phyloP scores from a whole-genome alignment of 2,329 filamentous ascomycete genomes.

The Xylaria sp. region DNA sequence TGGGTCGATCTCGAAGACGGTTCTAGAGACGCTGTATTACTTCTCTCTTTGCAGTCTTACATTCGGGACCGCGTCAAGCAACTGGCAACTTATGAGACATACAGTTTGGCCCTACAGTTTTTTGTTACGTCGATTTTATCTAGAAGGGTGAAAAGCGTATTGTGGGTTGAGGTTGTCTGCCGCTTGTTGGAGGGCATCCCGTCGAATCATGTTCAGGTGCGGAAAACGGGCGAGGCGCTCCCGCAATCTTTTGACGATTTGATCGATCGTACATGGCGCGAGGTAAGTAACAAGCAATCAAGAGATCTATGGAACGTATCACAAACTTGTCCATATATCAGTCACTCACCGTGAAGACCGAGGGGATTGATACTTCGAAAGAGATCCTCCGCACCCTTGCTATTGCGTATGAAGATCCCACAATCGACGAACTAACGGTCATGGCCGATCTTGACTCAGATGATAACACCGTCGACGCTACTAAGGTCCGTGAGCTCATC shows the following conservation, averaged over 20 bases:
- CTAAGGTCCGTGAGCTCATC: background rate
- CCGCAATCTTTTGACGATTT: conserved; percentile 4
- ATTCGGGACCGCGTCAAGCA: conserved; percentile 8
- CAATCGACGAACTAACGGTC: conserved; percentile 5
- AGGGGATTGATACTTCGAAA: conserved; percentile 14
- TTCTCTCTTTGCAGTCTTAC: background rate
- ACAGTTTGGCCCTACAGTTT: conserved; percentile 9
- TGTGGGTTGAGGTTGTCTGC: conserved; percentile 14
- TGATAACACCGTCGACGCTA: background rate
- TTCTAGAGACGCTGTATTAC: background rate
- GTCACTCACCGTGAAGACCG: background rate
- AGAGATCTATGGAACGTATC: background rate
- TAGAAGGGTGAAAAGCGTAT: background rate
- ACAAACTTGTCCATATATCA: background rate
- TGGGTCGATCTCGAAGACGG: conserved; percentile 14
- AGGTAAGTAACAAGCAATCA: background rate
- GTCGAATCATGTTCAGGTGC: background rate
- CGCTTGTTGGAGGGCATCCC: conserved; percentile 7
- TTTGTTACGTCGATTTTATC: conserved; percentile 1
- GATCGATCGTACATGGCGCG: conserved; percentile 1
- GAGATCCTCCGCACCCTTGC: conserved; percentile 15
- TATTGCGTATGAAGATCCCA: conserved; percentile 6
- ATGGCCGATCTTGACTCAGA: conserved; percentile 11
- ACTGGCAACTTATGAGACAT: conserved; percentile 1
- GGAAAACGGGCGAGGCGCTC: background rate